Evolutionary conservation across 2,329 filamentous ascomycete genomes (phyloP).

Genomic region (Fusarium subglutinans): DNA sequence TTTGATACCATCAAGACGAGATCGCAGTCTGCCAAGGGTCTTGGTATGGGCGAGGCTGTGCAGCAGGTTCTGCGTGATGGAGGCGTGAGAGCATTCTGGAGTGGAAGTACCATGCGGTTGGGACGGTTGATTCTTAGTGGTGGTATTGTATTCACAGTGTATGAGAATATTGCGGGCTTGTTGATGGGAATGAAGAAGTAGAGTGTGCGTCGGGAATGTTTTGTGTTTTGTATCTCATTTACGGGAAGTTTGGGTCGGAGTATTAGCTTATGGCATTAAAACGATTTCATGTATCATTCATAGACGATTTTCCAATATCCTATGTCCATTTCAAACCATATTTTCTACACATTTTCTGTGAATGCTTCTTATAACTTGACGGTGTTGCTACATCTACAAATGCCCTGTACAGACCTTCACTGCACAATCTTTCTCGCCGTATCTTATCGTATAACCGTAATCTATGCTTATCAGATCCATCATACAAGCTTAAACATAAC

Average conservation of each 20-base stretch:
- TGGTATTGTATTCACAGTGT: slow-evolving; percentile 72
- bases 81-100: slow-evolving; percentile 71
- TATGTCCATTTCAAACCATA: neutral
- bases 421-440: neutral
- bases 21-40: slow-evolving; percentile 66
- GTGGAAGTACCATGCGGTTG: slow-evolving; percentile 73
- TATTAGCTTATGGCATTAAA: neutral
- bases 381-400: accelerated
- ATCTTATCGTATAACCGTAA: neutral
- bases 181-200: slow-evolving; percentile 13
- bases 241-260: neutral
- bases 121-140: slow-evolving; percentile 71
- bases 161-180: slow-evolving; percentile 61
- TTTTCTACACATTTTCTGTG: accelerated
- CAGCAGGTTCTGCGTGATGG: slow-evolving; percentile 63
- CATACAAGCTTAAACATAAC: neutral
- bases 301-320: neutral
- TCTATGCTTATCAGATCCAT: neutral
- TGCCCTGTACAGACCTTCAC: accelerated
- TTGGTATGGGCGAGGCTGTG: slow-evolving; percentile 65
- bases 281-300: neutral
- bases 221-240: neutral
- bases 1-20: slow-evolving; percentile 73
- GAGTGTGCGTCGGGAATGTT: neutral
- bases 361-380: no score